Conservation (phyloP, 306 rosid genomes). For the Trifolium pratense region DNA sequence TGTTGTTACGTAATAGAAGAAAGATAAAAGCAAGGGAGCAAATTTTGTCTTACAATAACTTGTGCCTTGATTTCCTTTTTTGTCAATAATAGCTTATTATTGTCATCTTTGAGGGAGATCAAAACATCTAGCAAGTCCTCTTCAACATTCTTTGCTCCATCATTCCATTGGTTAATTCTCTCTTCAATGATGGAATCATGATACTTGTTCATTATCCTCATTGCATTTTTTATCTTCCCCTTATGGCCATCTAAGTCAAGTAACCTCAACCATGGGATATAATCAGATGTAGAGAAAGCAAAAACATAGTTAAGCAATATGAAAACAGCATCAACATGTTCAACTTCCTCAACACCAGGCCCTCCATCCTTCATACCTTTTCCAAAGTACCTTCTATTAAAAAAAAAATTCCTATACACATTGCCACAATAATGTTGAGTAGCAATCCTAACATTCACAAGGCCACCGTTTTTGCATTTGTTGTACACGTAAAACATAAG, state of each 20-base stretch:
- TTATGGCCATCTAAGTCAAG: constrained; percentile 52
- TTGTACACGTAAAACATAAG: constrained; percentile 45
- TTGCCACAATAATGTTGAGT: constrained; percentile 47
- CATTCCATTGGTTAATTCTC: constrained; percentile 44
- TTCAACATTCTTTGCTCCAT: constrained; percentile 37
- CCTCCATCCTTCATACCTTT: constrained; percentile 50
- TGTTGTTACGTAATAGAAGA: too few species aligned
- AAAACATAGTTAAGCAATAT: constrained; percentile 24
- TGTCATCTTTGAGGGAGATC: constrained; percentile 38
- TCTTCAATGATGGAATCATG: constrained; percentile 47
- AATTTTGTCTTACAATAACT: neutral
- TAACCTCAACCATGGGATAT: constrained; percentile 44
- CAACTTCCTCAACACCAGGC: constrained; percentile 48
- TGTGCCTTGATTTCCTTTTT: constrained; percentile 52
- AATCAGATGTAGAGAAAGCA: constrained; percentile 48
- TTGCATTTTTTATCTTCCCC: constrained; percentile 25
- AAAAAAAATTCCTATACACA: constrained; percentile 39
- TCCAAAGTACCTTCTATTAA: constrained; percentile 50
- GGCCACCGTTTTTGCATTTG: constrained; percentile 13
- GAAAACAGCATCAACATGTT: constrained; percentile 39
- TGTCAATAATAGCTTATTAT: constrained; percentile 37
- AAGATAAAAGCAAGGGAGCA: neutral
- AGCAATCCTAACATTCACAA: constrained; percentile 39
- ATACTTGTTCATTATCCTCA: constrained; percentile 25
- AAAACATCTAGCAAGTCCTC: constrained; percentile 57